These are phyloP conservation scores for Pichia terricola DNA, from an alignment of 1,139 yeast genomes.

Conservation along the genomic window DNA sequence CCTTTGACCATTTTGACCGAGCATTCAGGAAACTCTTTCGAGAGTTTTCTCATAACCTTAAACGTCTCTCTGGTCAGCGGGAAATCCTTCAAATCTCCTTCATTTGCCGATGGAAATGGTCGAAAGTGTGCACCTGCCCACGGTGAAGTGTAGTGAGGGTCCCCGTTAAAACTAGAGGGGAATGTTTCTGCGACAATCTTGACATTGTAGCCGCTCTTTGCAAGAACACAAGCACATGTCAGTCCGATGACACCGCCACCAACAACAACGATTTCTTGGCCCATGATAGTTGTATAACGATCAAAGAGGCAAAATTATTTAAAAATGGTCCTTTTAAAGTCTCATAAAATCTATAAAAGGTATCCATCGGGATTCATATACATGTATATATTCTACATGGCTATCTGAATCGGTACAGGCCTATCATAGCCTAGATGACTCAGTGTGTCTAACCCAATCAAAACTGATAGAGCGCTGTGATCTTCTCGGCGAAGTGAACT, in stretches of 20 bases:
- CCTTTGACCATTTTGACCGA: constrained; percentile 47
- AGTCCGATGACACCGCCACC: constrained; percentile 72
- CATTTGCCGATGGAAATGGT: constrained; percentile 47
- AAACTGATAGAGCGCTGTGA: too few species aligned
- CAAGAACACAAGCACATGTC: constrained; percentile 43
- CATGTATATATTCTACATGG: not conserved
- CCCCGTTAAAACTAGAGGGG: constrained; percentile 31
- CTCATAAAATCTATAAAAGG: not conserved
- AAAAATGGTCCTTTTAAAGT: too few species aligned
- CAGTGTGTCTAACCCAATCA: too few species aligned
- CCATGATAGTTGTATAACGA: not conserved
- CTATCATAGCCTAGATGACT: not conserved
- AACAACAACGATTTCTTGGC: constrained; percentile 31
- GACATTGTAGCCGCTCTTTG: constrained; percentile 27
- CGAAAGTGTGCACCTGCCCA: constrained; percentile 82
- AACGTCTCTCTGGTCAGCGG: constrained; percentile 41
- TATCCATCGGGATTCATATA: not conserved
- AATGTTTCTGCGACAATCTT: constrained; percentile 41
- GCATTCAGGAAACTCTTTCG: constrained; percentile 39
- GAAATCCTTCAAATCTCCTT: constrained; percentile 37
- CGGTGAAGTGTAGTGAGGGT: constrained; percentile 50
- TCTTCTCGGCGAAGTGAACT: too few species aligned
- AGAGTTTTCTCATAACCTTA: constrained; percentile 34
- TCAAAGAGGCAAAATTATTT: too few species aligned
- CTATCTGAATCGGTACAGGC: not conserved